phyloP scores from a whole-genome alignment of 1,284 basidiomycete genomes.

The Ceratobasidium papillatum region DNA sequence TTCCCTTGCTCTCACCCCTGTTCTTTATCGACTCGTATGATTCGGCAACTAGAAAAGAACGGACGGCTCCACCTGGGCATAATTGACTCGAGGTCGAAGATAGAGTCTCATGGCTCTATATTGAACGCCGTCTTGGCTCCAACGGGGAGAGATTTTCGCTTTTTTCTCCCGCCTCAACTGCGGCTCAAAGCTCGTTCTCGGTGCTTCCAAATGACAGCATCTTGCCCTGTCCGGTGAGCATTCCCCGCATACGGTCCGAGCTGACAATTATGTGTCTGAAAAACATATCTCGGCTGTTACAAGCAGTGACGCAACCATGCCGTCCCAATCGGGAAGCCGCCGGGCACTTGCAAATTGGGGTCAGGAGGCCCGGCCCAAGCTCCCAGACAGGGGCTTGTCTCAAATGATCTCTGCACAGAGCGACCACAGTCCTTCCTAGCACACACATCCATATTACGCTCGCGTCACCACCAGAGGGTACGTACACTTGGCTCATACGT shows the following conservation, averaged over 20 bases:
- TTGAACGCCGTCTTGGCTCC: too few relatives aligned
- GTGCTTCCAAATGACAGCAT: neutral
- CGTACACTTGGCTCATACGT: neutral
- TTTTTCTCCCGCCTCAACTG: neutral
- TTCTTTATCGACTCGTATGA: neutral
- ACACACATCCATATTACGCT: neutral
- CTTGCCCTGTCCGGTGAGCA: neutral
- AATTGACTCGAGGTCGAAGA: neutral
- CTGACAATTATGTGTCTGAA: neutral
- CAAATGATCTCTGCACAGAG: slow-evolving; percentile 19
- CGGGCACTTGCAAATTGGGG: slow-evolving; percentile 1
- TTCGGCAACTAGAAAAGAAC: neutral
- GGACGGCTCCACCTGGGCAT: neutral
- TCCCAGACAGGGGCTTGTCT: slow-evolving; percentile 38
- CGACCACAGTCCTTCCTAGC: slow-evolving; percentile 15
- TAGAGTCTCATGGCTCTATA: too few relatives aligned
- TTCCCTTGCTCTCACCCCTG: neutral
- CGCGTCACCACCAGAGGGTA: slow-evolving; percentile 2
- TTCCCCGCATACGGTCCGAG: neutral
- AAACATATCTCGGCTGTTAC: neutral
- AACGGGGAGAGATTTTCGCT: neutral
- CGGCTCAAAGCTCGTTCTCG: neutral
- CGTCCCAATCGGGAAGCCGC: slow-evolving; percentile 16
- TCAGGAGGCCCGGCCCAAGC: neutral
- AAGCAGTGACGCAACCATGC: neutral